Evolutionary conservation across 352 stramenopile genomes (phyloP).

Genomic region (Pythium folliculosum): DNA sequence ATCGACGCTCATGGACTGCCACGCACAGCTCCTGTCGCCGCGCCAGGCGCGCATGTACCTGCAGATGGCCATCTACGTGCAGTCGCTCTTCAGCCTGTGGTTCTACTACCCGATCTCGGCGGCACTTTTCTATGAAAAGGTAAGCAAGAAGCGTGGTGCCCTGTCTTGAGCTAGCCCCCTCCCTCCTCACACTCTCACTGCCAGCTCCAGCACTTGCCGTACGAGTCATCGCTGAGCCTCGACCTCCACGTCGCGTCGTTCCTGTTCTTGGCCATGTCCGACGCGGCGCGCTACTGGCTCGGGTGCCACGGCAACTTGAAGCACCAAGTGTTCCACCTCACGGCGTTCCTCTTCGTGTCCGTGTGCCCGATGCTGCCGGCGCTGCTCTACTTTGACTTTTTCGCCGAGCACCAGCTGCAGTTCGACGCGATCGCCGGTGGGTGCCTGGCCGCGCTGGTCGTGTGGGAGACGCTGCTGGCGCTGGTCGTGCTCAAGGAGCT

Average conservation of each 20-base stretch:
- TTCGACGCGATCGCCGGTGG: conserved; percentile 51
- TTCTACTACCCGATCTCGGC: conserved; percentile 62
- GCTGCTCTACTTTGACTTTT: conserved; percentile 55
- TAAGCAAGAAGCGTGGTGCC: conserved; percentile 10
- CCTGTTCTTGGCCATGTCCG: conserved; percentile 43
- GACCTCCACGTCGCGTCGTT: conserved; percentile 47
- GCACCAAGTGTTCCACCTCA: conserved; percentile 62
- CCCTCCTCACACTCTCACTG: conserved; percentile 1
- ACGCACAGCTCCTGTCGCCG: conserved; percentile 36
- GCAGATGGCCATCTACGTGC: conserved; percentile 61
- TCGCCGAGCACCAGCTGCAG: conserved; percentile 47
- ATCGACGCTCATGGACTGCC: conserved; percentile 16
- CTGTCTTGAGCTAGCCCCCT: neutral
- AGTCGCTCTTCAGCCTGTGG: conserved; percentile 52
- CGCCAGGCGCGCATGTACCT: conserved; percentile 47
- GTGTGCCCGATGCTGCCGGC: conserved; percentile 57
- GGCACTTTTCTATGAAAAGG: conserved; percentile 66
- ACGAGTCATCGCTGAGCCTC: conserved; percentile 44
- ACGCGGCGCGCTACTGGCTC: conserved; percentile 58
- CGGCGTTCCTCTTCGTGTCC: conserved; percentile 68
- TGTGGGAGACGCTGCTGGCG: conserved; percentile 39
- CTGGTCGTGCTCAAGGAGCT: conserved; percentile 52
- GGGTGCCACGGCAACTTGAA: conserved; percentile 58
- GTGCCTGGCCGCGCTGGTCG: conserved; percentile 40
- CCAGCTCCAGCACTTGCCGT: conserved; percentile 39